phyloP scores from a whole-genome alignment of 2,329 filamentous ascomycete species.

The Beauveria sp. region DNA sequence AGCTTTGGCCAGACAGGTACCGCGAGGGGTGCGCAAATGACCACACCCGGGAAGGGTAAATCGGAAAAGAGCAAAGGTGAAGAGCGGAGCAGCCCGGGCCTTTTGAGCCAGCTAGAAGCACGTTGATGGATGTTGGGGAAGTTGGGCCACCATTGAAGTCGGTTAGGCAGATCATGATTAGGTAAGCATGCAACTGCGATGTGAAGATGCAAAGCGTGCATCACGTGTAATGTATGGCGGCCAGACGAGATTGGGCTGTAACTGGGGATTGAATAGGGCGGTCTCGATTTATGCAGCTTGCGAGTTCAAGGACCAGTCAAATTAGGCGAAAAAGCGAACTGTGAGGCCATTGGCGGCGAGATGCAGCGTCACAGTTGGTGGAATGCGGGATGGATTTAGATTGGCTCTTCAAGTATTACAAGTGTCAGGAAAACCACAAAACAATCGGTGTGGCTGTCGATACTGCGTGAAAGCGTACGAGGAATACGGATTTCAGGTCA shows the following conservation, averaged over 20 bases:
- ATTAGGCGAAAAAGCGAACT: background rate
- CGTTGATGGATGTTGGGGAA: slow-evolving; percentile 9
- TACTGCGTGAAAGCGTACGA: background rate
- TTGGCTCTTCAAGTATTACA: background rate
- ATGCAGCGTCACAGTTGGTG: background rate
- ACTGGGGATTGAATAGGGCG: background rate
- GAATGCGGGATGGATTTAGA: background rate
- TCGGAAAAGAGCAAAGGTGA: background rate
- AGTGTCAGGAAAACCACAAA: background rate
- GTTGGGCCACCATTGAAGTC: slow-evolving; percentile 10
- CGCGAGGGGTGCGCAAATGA: slow-evolving; percentile 1
- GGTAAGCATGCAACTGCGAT: slow-evolving; percentile 2
- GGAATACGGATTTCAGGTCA: background rate
- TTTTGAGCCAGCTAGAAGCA: slow-evolving; percentile 2
- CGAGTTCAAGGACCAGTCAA: background rate
- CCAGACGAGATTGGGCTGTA: slow-evolving; percentile 9
- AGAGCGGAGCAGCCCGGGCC: background rate
- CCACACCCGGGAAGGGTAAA: slow-evolving; percentile 5
- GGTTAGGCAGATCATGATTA: slow-evolving; percentile 10
- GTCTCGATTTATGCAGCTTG: background rate
- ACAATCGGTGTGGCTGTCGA: background rate
- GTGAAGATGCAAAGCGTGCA: background rate
- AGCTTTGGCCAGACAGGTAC: slow-evolving; percentile 6
- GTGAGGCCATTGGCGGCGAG: background rate
- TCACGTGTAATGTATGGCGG: slow-evolving; percentile 10